These are phyloP conservation scores for Aspergillus arachidicola DNA, from an alignment of 2,329 filamentous ascomycete species.

Conservation along the genomic window DNA sequence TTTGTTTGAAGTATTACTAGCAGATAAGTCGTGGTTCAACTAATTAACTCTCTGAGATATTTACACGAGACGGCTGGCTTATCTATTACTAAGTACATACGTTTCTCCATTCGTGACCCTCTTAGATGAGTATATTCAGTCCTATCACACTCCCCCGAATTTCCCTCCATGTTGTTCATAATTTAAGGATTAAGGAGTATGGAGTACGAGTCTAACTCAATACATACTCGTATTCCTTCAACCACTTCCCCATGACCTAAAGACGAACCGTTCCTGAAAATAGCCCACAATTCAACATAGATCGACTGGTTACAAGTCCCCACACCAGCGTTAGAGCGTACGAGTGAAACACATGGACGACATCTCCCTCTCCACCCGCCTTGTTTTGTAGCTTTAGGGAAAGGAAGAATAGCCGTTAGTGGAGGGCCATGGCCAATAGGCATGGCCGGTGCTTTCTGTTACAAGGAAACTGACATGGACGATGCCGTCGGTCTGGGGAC, in stretches of 20 bases:
- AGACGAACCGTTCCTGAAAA: constrained; percentile 9
- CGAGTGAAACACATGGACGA: constrained; percentile 11
- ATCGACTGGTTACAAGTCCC: not conserved
- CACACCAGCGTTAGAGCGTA: constrained; percentile 3
- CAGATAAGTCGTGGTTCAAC: not conserved
- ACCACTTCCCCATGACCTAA: not conserved
- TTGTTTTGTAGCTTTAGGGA: not conserved
- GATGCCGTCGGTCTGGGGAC: not conserved
- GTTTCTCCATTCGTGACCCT: not conserved
- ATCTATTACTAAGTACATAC: not conserved
- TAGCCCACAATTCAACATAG: not conserved
- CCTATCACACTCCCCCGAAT: not conserved
- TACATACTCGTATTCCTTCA: not conserved
- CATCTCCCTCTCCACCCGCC: not conserved
- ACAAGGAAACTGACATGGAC: not conserved
- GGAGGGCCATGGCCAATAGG: not conserved
- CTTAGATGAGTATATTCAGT: not conserved
- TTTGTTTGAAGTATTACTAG: not conserved
- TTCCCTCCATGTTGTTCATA: not conserved
- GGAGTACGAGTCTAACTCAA: not conserved
- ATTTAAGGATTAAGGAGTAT: not conserved
- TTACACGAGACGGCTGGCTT: not conserved
- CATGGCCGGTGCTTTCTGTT: not conserved
- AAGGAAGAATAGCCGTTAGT: not conserved
- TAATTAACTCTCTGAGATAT: not conserved